Evolutionary conservation across 306 rosid species (phyloP), one percentile per base, ranked within the genome.

Genomic region (Senna tora): DNA sequence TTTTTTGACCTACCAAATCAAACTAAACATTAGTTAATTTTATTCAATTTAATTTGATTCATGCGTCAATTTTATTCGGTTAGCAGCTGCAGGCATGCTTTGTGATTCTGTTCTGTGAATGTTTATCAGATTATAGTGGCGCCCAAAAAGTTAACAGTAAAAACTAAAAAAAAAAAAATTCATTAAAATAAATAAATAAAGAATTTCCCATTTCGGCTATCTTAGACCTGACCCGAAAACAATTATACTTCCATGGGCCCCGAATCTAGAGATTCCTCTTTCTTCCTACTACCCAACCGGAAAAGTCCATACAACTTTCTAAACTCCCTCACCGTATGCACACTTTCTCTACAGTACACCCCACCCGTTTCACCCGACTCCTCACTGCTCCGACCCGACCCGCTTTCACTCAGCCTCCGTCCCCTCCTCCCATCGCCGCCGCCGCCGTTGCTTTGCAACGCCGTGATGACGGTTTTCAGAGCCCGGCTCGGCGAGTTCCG

Each of bases 401-500:
- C 80, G 20, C 87, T 87, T 0, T 28, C 76, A 0, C 78, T 75
- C 81, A 78, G 34, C 30, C 75, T 65, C 20, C 72, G 79, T 2
- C 69, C 74, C 69, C 49, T 34, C 12, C 55, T 47, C 56, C 41
- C 64, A 20, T 72, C 73, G 0, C 65, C 67, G 33, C 52, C 82
- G 16, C 59, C 64, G 38, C 56, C 84, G 19, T 86, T 73, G 36
- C 82, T 73, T 16, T 93, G 97, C 81, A 93, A 21, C 6, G 98
- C 98, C 11, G 88, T 64, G 9, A 93, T 93, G 6, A 93, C 84
- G 25, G 97, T 83, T 72, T 89, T 93, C 80, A 93, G 60, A 1
- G 98, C 98, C 81, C 98, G 84, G 36, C 83, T 89, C 13, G 98
- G 94, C 4, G 97, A 93, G 42, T 68, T 85, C 73, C 97, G 89